A percentile compares a stretch with the other conserved stretches of the same genome.
These are phyloP conservation scores for Umbelopsis sp. DNA, from an alignment of 192 early-diverging fungal species.

Conservation along the genomic window DNA sequence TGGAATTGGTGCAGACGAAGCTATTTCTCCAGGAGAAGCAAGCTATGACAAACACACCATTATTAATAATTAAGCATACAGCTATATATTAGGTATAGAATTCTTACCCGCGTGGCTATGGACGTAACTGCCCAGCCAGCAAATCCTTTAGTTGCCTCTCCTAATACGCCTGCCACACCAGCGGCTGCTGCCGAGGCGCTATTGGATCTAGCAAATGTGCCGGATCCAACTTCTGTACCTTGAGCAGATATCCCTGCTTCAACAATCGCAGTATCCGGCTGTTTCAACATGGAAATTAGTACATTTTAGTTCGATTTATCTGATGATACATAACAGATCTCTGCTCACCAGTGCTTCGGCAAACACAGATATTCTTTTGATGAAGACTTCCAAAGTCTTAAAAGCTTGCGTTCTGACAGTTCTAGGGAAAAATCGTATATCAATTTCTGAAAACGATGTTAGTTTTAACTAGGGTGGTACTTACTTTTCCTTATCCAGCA, in stretches of 20 bases:
- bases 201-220: constrained; percentile 32
- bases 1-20: not conserved
- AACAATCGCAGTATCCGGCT: constrained; percentile 55
- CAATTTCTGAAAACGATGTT: not conserved
- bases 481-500: constrained; percentile 82
- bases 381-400: constrained; percentile 69
- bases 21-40: constrained; percentile 38
- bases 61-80: constrained; percentile 18
- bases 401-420: constrained; percentile 83
- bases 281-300: not conserved
- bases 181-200: constrained; percentile 25
- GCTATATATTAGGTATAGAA: constrained; percentile 22
- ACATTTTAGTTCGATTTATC: not conserved
- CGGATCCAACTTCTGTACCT: constrained; percentile 21
- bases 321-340: not conserved
- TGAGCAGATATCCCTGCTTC: constrained; percentile 29
- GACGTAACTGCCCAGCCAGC: constrained; percentile 90
- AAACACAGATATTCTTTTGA: constrained; percentile 67
- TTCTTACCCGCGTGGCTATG: constrained; percentile 57
- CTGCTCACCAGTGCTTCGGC: constrained; percentile 62
- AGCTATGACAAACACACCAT: constrained; percentile 29
- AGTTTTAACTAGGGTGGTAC: constrained; percentile 1
- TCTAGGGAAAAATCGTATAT: constrained; percentile 31
- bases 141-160: constrained; percentile 68
- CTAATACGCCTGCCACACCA: constrained; percentile 44